Evolutionary conservation across 345 rosid species (phyloP).

Genomic region (thale cress (Arabidopsis thaliana)): TAIR10.1 NC_003074.8:21534501-21535000

Average conservation of each 20-base stretch:
- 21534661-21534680: neutral
- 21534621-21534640: constrained; percentile 8
- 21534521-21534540: constrained; percentile 21
- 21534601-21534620: neutral
- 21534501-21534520: neutral
- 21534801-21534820: constrained; percentile 55
- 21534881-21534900: constrained; percentile 65
- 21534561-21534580: neutral
- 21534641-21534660: constrained; percentile 7
- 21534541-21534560: constrained; percentile 5
- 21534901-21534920: constrained; percentile 54
- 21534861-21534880: constrained; percentile 67
- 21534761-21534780: constrained; percentile 12
- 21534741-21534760: constrained; percentile 11
- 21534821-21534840: constrained; percentile 83
- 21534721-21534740: neutral
- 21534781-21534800: constrained; percentile 48
- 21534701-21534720: neutral
- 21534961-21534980: constrained; percentile 8
- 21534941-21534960: constrained; percentile 5
- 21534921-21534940: constrained; percentile 45
- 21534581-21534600: neutral
- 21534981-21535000: constrained; percentile 19
- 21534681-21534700: neutral
- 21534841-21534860: constrained; percentile 64